Base-by-base conservation (phyloP, 257 asterid genomes). In the Solanum pimpinellifolium region DNA sequence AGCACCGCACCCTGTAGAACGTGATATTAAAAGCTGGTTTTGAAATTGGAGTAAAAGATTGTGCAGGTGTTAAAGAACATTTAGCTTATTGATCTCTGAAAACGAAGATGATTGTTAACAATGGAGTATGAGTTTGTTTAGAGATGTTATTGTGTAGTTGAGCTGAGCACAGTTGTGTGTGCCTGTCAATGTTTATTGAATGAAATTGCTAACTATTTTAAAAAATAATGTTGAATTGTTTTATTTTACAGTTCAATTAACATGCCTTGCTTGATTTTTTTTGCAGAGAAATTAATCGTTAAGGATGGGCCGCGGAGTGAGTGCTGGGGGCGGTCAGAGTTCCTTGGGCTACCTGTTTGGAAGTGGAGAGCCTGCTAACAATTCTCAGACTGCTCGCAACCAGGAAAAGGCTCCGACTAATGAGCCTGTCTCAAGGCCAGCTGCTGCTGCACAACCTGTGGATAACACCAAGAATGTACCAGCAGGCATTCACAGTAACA, bases 281-380 rank as follows among this genome's bases (percentile, higher is more conserved):
- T 56, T 18, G 27, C 47, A 15, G 27, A 39, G 85, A 86, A 80
- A 42, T 16, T n/a, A 56, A 41, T 37, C 47, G 6, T 59, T 77
- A 87, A 90, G 86, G 88, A 95, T 95, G 98, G 96, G 98, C 56
- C 94, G 98, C 47, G 98, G 98, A 89, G 93, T 90, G 7, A 95
- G 98, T 83, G 96, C 95, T 47, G 98, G 98, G 59, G 98, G 98
- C 41, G 98, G 98, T 11, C 95, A 94, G 90, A 95, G 98, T 90
- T 95, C 98, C 7, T 88, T 95, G 89, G 98, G 98, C 11, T 95
- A 95, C 92, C 93, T 95, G 47, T 95, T 94, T 70, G 98, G 98
- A 80, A 81, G 91, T 78, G 98, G 92, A 49, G 83, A 73, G 83
- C 81, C 93, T 82, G 33, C 93, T 9, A 74, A 78, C 52, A 44